Evolutionary conservation across 371 early-diverging fungal species (phyloP).

Genomic region (Mucor indicus): DNA sequence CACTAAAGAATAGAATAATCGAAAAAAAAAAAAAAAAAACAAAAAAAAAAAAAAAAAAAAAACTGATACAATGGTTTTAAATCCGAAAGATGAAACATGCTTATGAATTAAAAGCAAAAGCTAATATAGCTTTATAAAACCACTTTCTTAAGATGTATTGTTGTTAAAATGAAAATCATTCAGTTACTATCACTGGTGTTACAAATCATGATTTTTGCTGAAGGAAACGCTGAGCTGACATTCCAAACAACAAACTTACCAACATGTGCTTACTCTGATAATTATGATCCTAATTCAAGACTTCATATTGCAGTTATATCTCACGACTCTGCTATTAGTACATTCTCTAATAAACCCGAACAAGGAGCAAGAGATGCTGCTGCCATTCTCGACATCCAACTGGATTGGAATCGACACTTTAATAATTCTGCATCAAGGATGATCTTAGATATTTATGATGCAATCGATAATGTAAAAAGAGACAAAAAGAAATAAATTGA

Average conservation of each 20-base stretch:
- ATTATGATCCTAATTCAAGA: conserved; percentile 3
- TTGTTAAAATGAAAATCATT: too few species aligned
- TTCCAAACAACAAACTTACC: conserved; percentile 6
- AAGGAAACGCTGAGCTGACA: background rate
- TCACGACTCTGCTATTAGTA: conserved; percentile 23
- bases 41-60: too few species aligned
- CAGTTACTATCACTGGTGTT: too few species aligned
- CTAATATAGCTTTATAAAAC: too few species aligned
- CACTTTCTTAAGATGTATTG: too few species aligned
- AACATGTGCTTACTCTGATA: background rate
- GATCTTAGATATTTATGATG: conserved; percentile 30
- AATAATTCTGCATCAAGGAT: conserved; percentile 22
- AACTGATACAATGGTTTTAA: too few species aligned
- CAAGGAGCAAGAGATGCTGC: conserved; percentile 45
- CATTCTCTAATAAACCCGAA: conserved; percentile 26
- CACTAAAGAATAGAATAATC: too few species aligned
- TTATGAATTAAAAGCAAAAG: too few species aligned
- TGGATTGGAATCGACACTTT: conserved; percentile 37
- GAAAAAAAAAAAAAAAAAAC: too few species aligned
- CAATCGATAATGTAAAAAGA: conserved; percentile 20
- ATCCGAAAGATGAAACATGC: too few species aligned
- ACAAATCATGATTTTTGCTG: too few species aligned
- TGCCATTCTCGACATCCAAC: conserved; percentile 25
- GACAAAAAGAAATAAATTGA: background rate
- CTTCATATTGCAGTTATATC: conserved; percentile 28